Evolutionary conservation across 768 basidiomycete genomes (phyloP), one percentile per base, ranked within the genome.

Genomic region (Russula sp.): DNA sequence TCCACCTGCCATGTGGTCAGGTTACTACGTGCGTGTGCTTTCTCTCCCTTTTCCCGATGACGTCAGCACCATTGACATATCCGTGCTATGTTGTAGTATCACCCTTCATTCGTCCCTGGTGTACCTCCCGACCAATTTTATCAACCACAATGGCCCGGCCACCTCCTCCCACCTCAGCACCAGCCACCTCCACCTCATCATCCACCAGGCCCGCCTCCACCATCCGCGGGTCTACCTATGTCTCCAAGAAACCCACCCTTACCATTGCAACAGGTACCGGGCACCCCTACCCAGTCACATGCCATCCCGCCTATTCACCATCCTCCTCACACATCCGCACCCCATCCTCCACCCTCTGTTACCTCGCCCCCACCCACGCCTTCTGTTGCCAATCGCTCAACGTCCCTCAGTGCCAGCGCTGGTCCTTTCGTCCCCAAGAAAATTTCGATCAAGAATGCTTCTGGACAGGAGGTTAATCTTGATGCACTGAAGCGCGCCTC

Each of bases 301-400:
- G 81, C 88, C 18, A 71, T 80, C 39, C 82, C 85, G 10, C 71
- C 75, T 52, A 70, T 77, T 6, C 67, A 70, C 7, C 81, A 82
- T 68, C 75, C 78, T 13, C 75, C 78, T 18, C 81, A 79, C 67
- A 76, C 80, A 16, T 80, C 84, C 55, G 78, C 77, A 51, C 52
- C 62, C n/a, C 74, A 77, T 37, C 74, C 76, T 31, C 77, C 86
- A 8, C 78, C 76, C 57, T 80, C 75, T 63, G 75, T 87, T 11
- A 81, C 86, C 0, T 86, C 87, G 4, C 85, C 88, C 2, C 85
- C 85, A 27, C 81, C 87, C 2, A 88, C 89, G 6, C 89, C 86
- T 2, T 81, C 84, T 1, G 76, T 84, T 34, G 59, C 79, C 73
- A 66, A 78, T 40, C 69, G 67, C 20, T 48, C 61, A 7, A 63